These are phyloP conservation scores for Cladosporium sp. DNA, from an alignment of 2,329 filamentous ascomycete species.

Conservation along the genomic window DNA sequence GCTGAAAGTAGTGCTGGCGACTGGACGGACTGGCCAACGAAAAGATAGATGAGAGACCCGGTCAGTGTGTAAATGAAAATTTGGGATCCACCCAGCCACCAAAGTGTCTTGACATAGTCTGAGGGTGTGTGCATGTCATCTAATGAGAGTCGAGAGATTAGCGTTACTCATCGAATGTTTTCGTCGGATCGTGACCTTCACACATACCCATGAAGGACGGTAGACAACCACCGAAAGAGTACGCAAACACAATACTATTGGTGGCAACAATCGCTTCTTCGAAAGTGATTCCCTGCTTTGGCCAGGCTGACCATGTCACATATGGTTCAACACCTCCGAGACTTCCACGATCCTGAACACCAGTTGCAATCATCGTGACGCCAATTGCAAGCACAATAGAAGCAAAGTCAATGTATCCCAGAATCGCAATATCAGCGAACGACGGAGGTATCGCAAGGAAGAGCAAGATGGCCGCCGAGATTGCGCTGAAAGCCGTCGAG, in stretches of 20 bases:
- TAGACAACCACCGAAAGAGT: constrained; percentile 50
- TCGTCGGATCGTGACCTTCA: neutral
- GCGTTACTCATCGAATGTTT: neutral
- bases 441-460: constrained; percentile 6
- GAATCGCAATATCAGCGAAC: constrained; percentile 4
- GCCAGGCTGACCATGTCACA: constrained; percentile 25
- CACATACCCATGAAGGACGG: constrained; percentile 54
- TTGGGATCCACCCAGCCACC: constrained; percentile 58
- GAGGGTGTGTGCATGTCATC: constrained; percentile 58
- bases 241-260: constrained; percentile 66
- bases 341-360: constrained; percentile 1
- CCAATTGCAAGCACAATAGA: constrained; percentile 9
- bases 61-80: constrained; percentile 58
- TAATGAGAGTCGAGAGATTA: neutral
- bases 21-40: constrained; percentile 54
- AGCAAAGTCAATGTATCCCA: constrained; percentile 9
- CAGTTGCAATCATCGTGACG: constrained; percentile 9
- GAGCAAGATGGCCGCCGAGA: constrained; percentile 6
- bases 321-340: neutral
- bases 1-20: constrained; percentile 63
- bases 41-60: constrained; percentile 63
- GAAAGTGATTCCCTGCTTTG: constrained; percentile 32
- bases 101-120: constrained; percentile 53
- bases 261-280: constrained; percentile 58
- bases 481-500: constrained; percentile 6